Evolutionary conservation across 805 yeast genomes (phyloP).

Genomic region (Saturnispora quitensis): DNA sequence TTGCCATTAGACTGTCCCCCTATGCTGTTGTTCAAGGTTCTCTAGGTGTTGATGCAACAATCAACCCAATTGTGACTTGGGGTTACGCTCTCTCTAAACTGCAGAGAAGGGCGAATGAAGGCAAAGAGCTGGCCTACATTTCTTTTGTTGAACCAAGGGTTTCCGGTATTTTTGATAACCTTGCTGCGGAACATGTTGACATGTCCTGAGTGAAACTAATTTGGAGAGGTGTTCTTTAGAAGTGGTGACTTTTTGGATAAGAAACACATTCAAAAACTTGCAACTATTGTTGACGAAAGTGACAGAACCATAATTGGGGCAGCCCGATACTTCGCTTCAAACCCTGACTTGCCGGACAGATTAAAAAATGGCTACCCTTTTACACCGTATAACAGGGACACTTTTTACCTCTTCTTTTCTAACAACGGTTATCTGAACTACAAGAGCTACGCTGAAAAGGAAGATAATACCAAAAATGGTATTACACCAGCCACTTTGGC

Average conservation of each 20-base stretch:
- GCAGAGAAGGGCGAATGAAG: slow-evolving; percentile 23
- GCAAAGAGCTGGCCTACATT: slow-evolving; percentile 17
- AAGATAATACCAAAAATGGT: slow-evolving; percentile 9
- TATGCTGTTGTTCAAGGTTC: slow-evolving; percentile 31
- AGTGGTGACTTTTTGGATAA: slow-evolving; percentile 9
- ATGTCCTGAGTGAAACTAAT: slow-evolving; percentile 12
- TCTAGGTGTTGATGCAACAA: slow-evolving; percentile 29
- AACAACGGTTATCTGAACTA: slow-evolving; percentile 12
- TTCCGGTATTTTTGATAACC: slow-evolving; percentile 35
- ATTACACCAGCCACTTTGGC: slow-evolving; percentile 7
- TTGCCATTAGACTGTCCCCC: slow-evolving; percentile 44
- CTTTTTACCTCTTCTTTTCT: slow-evolving; percentile 26
- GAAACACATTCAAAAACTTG: slow-evolving; percentile 12
- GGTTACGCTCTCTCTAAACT: slow-evolving; percentile 32
- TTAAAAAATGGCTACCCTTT: slow-evolving; percentile 29
- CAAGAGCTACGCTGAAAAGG: slow-evolving; percentile 6
- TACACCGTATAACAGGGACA: slow-evolving; percentile 30
- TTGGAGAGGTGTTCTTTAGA: slow-evolving; percentile 18
- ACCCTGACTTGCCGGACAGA: slow-evolving; percentile 35
- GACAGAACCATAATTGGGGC: slow-evolving; percentile 36
- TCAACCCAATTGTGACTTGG: slow-evolving; percentile 28
- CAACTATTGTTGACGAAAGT: slow-evolving; percentile 18
- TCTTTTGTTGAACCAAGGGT: too few relatives aligned
- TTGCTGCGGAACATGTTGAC: slow-evolving; percentile 7
- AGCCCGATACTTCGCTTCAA: slow-evolving; percentile 33